A percentile compares a stretch with the other conserved stretches of the same genome.
phyloP scores from a whole-genome alignment of 306 rosid species.

The Astragalus membranaceus region DNA sequence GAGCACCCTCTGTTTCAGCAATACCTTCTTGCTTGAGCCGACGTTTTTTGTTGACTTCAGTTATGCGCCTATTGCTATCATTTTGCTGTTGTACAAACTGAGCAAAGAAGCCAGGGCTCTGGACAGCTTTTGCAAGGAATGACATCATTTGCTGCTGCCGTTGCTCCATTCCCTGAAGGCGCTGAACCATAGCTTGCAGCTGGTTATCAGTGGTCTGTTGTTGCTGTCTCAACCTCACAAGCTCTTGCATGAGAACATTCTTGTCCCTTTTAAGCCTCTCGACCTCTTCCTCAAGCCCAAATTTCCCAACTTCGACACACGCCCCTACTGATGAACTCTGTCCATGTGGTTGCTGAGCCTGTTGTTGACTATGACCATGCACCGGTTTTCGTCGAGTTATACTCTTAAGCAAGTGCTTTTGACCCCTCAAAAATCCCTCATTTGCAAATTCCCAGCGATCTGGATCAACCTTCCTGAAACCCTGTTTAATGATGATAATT shows the following conservation, averaged over 20 bases:
- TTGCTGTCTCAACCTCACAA: constrained; percentile 95
- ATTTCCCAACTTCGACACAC: constrained; percentile 97
- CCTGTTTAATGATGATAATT: constrained; percentile 40
- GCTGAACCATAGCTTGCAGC: constrained; percentile 89
- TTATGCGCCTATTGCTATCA: constrained; percentile 72
- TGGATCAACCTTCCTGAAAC: constrained; percentile 97
- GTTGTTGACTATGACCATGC: constrained; percentile 73
- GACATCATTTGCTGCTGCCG: constrained; percentile 99
- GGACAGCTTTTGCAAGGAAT: constrained; percentile 93
- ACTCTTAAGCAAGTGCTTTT: constrained; percentile 82
- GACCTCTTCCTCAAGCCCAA: constrained; percentile 96
- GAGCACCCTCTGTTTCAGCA: constrained; percentile 40
- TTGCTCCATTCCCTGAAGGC: constrained; percentile 98
- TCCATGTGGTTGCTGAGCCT: constrained; percentile 58
- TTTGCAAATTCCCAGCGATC: constrained; percentile 99
- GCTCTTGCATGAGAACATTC: constrained; percentile 97
- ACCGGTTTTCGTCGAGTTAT: constrained; percentile 85
- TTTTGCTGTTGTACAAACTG: constrained; percentile 94
- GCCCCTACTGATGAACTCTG: constrained; percentile 80
- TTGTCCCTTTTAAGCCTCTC: constrained; percentile 95
- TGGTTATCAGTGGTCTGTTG: constrained; percentile 93
- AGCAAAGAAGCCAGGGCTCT: constrained; percentile 92
- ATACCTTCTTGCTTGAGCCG: constrained; percentile 74
- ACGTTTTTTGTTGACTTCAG: constrained; percentile 80
- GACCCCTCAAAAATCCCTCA: constrained; percentile 91